Evolutionary conservation across 306 rosid genomes (phyloP), one percentile per base, ranked within the genome.

Genomic region (Fragaria vesca): DNA sequence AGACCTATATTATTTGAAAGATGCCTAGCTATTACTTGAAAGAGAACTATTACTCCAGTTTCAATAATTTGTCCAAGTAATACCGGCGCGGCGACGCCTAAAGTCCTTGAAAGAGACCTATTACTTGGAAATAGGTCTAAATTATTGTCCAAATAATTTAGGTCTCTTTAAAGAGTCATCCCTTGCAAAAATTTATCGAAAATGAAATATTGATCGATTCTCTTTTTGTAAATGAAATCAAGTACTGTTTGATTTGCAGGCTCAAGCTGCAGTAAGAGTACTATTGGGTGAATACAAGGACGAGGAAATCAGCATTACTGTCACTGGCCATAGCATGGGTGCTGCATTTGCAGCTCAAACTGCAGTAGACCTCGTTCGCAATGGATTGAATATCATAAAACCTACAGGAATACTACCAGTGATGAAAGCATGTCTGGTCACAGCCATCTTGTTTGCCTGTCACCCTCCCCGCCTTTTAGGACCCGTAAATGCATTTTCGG

Each of bases 291-390:
- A 55, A 75, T 73, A 74, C 70, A 70, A 54, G 38, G 57, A 58
- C 3, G 83, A 80, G 16, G 69, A 67, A 61, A 36, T 74, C 8
- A 80, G 79, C 50, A 74, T 71, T 48, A 71, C 75, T 17, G 46
- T 50, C 26, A 30, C 45, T 17, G 75, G 75, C 46, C 62, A 71
- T 26, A 73, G 79, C 79, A 66, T 74, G 83, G 79, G 83, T 6
- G 79, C 75, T 43, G 75, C 79, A 18, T 13, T 80, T 3, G 79
- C 75, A 16, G 34, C 66, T 50, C 30, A 66, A 40, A 74, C 57
- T 30, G 79, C 83, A 0, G 26, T 38, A 1, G 83, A 80, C 75
- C 54, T 80, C 42, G 83, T 24, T 45, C 20, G 52, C 12, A 74
- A 80, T 36, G 65, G 65, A 9, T 34, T 11, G 20, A 74, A 80